Evolutionary conservation across 768 basidiomycete genomes (phyloP).

Genomic region (Fomitopsis serialis): DNA sequence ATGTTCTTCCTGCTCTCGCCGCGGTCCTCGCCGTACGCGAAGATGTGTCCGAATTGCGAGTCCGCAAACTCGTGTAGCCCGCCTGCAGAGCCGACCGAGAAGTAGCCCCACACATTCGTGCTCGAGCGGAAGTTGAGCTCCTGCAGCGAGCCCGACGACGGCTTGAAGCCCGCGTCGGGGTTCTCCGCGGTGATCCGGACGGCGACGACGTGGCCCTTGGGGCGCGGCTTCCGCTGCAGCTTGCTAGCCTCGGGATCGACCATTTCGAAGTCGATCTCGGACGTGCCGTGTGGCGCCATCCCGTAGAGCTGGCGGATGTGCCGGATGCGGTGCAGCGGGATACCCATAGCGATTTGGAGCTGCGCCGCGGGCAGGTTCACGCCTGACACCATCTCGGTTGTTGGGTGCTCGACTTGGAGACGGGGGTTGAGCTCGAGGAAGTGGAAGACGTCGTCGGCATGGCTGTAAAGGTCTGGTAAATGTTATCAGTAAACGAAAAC

Average conservation of each 20-base stretch:
- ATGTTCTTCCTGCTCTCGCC: slow-evolving; percentile 96
- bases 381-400: slow-evolving; percentile 99
- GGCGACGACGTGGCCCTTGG: slow-evolving; percentile 98
- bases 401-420: slow-evolving; percentile 99
- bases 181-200: slow-evolving; percentile 99
- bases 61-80: slow-evolving; percentile 99
- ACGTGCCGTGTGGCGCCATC: slow-evolving; percentile 81
- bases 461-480: slow-evolving; percentile 83
- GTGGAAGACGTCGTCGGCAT: slow-evolving; percentile 89
- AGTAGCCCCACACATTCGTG: slow-evolving; percentile 99
- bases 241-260: slow-evolving; percentile 80
- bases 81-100: slow-evolving; percentile 92
- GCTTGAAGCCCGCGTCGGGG: slow-evolving; percentile 99
- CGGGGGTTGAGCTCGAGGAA: slow-evolving; percentile 99
- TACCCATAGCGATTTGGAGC: slow-evolving; percentile 96
- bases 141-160: slow-evolving; percentile 93
- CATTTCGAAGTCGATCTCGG: slow-evolving; percentile 97
- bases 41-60: slow-evolving; percentile 99
- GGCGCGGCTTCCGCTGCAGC: slow-evolving; percentile 90
- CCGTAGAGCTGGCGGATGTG: slow-evolving; percentile 96
- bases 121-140: slow-evolving; percentile 99
- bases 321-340: slow-evolving; percentile 91
- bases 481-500: background rate
- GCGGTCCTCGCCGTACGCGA: slow-evolving; percentile 96
- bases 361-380: slow-evolving; percentile 98